Evolutionary conservation across 768 basidiomycete species (phyloP), one percentile per base, ranked within the genome.

Genomic region (Rhizopogon rudus): DNA sequence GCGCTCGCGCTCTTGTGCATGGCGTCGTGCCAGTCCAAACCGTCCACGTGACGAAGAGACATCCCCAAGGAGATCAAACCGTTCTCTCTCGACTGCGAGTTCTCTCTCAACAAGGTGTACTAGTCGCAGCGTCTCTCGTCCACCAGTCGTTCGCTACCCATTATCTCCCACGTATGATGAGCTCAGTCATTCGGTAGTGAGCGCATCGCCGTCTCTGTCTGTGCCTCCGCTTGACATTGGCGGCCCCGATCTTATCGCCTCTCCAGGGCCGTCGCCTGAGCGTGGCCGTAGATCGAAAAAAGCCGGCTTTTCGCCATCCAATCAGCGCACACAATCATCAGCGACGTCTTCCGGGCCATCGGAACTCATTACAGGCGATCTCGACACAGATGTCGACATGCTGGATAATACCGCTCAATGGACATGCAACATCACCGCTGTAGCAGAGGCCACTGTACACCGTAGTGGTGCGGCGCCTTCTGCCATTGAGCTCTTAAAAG

Each of bases 71-170:
- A 71, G 75, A 20, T 67, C 69, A 2, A 67, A 74, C 53, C 75
- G 81, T 31, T 82, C 83, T 4, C 64, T 77, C 31, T 65, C 71
- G 1, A 70, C 70, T 33, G 74, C 72, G 14, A 73, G 71, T 44
- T 73, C 77, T 7, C 65, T 70, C 5, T 74, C 75, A 8, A 66
- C 69, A 6, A 66, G 74, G 41, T 73, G 73, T 33, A 61, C 65
- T 12, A 73, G 75, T 41, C 72, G 77, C 37, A 76, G 76, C 57
- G 62, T 68, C 13, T 80, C 79, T 9, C 69, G 75, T 40, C 70
- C 73, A 2, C 73, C 40, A 63, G 62, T 63, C 14, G 46, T 63
- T 37, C 60, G 53, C 13, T 56, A 62, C 43, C 65, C 54, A 17
- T 63, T 65, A 56, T 67, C 67, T 40, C 58, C 62, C 1, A 62